Evolutionary conservation across 202 grass and related monocot species (phyloP), one percentile per base, ranked within the genome.

Genomic region (Cymbopogon flexuosus): DNA sequence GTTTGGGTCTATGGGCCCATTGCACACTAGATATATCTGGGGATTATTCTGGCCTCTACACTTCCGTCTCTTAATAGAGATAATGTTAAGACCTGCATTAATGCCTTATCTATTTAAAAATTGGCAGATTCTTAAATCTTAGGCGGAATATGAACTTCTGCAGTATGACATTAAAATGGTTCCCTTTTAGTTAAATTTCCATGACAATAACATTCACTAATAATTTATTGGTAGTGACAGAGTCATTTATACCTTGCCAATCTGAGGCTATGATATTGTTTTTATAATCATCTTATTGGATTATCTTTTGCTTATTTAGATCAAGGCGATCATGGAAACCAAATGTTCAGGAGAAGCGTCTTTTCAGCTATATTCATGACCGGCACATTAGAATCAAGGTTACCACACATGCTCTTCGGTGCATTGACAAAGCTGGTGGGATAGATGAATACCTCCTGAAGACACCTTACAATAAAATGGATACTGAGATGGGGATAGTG

Each of bases 391-490:
- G 84, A 70, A 83, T 99, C 12, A 93, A 95, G 65, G 96, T 99
- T 51, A 95, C 92, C 36, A 93, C 92, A n/a, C 92, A 93, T 85
- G 96, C 96, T 46, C 87, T 99, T 31, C 84, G 92, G 64, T 99
- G 92, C 88, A 99, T 99, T 51, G 96, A 96, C 76, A 99, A 99
- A 86, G 96, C 96, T 68, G 96, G 92, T 40, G 92, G 96, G 8
- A 93, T 99, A 72, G 96, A 99, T 39, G 96, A 99, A 73, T 99
- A 99, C 85, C 88, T 99, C 65, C 83, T 99, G 70, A 99, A 93
- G 46, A 99, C 90, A 64, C 96, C 96, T 72, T 91, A 93, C 71
- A 74, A 84, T 57, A 91, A 96, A 88, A 93, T 99, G 88, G 92
- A 90, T 49, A 95, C 96, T 52, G 96, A 96, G 87, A 83, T 93